Conservation (phyloP, 495 filamentous ascomycete species). For the Durotheca rogersii region DNA sequence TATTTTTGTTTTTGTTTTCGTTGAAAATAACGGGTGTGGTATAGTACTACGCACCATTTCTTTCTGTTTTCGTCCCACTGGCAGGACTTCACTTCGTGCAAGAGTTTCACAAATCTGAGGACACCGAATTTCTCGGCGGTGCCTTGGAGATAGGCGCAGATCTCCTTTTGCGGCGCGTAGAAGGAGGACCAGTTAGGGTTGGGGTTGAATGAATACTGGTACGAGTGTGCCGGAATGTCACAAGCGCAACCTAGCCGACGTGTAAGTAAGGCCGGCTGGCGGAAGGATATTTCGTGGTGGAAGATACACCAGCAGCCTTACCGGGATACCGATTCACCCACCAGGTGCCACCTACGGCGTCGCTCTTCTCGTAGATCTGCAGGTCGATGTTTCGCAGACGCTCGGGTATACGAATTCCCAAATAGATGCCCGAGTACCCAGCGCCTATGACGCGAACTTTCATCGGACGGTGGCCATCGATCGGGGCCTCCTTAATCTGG, state of each 20-base stretch:
- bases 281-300: no score
- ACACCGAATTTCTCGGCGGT: slow-evolving; percentile 62
- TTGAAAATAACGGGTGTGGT: no score
- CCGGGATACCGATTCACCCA: slow-evolving; percentile 49
- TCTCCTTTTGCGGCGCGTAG: slow-evolving; percentile 65
- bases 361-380: slow-evolving; percentile 47
- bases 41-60: slow-evolving; percentile 61
- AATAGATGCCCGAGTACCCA: slow-evolving; percentile 51
- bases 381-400: slow-evolving; percentile 45
- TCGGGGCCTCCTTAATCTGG: slow-evolving; percentile 40
- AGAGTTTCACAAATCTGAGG: slow-evolving; percentile 47
- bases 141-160: slow-evolving; percentile 58
- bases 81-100: slow-evolving; percentile 40
- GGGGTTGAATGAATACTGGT: slow-evolving; percentile 68
- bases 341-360: slow-evolving; percentile 47
- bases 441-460: slow-evolving; percentile 52
- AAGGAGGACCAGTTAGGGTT: slow-evolving; percentile 64
- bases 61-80: slow-evolving; percentile 56
- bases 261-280: slow-evolving; percentile 6
- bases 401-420: slow-evolving; percentile 43
- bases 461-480: slow-evolving; percentile 50
- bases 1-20: no score
- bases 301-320: no score
- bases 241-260: slow-evolving; percentile 42
- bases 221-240: slow-evolving; percentile 53